Evolutionary conservation across 2,329 filamentous ascomycete species (phyloP).

Genomic region (Hypoxylon sp.): DNA sequence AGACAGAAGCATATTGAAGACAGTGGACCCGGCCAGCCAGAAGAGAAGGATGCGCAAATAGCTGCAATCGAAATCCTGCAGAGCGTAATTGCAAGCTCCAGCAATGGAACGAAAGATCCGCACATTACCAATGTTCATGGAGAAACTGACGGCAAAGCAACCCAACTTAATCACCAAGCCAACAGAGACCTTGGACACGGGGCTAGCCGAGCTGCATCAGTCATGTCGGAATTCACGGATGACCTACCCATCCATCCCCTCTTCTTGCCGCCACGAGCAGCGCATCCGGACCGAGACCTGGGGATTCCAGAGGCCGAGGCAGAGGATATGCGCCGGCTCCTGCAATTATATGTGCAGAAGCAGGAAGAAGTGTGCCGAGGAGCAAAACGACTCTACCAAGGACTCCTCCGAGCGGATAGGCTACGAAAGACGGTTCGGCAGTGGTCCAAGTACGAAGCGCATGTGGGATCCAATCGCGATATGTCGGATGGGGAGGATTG

Average conservation of each 20-base stretch:
- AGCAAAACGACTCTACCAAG: slow-evolving; percentile 74
- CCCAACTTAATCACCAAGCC: slow-evolving; percentile 33
- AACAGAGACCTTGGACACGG: slow-evolving; percentile 36
- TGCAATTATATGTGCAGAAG: slow-evolving; percentile 84
- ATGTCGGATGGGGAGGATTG: slow-evolving; percentile 92
- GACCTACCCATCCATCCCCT: slow-evolving; percentile 77
- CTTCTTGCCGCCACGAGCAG: slow-evolving; percentile 73
- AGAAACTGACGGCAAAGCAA: slow-evolving; percentile 30
- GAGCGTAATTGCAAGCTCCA: slow-evolving; percentile 16
- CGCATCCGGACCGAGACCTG: slow-evolving; percentile 75
- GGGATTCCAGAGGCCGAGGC: slow-evolving; percentile 80
- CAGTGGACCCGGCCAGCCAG: not conserved
- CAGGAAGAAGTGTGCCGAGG: slow-evolving; percentile 85
- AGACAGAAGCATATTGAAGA: slow-evolving; percentile 15
- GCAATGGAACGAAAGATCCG: slow-evolving; percentile 21
- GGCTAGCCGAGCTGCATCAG: slow-evolving; percentile 44
- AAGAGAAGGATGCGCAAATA: slow-evolving; percentile 14
- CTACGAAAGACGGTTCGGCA: slow-evolving; percentile 77
- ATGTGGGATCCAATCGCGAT: slow-evolving; percentile 73
- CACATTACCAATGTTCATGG: slow-evolving; percentile 17
- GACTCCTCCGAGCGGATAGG: slow-evolving; percentile 78
- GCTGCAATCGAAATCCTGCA: slow-evolving; percentile 16
- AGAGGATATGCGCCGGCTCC: slow-evolving; percentile 78
- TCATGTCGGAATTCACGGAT: slow-evolving; percentile 58
- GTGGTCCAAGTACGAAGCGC: slow-evolving; percentile 83